These are phyloP conservation scores for Excoecaria agallocha DNA, from an alignment of 345 rosid species.

Conservation along the genomic window DNA sequence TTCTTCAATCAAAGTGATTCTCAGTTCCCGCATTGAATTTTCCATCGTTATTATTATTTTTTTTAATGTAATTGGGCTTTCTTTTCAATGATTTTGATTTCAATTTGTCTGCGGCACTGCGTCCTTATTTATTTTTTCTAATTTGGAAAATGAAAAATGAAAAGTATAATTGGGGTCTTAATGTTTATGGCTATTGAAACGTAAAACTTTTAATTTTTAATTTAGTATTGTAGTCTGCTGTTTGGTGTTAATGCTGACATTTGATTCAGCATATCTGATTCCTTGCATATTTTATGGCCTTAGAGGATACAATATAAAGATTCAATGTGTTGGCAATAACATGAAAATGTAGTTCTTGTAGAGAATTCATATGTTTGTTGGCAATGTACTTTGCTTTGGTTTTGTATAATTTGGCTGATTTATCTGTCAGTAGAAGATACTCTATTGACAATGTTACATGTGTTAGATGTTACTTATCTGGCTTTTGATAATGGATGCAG, in stretches of 20 bases:
- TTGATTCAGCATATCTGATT: not conserved
- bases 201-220: not conserved
- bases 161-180: not conserved
- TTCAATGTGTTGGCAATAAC: not conserved
- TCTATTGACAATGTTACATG: too few relatives aligned
- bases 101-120: not conserved
- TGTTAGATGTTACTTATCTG: not conserved
- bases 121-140: not conserved
- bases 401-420: not conserved
- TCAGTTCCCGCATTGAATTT: not conserved
- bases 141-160: not conserved
- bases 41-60: not conserved
- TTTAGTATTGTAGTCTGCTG: not conserved
- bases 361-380: not conserved
- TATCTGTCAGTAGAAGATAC: too few relatives aligned
- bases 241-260: not conserved
- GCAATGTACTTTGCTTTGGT: not conserved
- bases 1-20: not conserved
- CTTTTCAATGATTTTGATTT: not conserved
- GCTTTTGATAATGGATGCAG: slow-evolving; percentile 48
- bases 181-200: not conserved
- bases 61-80: not conserved
- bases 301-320: not conserved
- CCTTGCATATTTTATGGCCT: not conserved
- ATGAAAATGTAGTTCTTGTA: not conserved